These are phyloP conservation scores for Apiotrichum akiyoshidainum DNA, from an alignment of 1,284 basidiomycete species.

Conservation along the genomic window DNA sequence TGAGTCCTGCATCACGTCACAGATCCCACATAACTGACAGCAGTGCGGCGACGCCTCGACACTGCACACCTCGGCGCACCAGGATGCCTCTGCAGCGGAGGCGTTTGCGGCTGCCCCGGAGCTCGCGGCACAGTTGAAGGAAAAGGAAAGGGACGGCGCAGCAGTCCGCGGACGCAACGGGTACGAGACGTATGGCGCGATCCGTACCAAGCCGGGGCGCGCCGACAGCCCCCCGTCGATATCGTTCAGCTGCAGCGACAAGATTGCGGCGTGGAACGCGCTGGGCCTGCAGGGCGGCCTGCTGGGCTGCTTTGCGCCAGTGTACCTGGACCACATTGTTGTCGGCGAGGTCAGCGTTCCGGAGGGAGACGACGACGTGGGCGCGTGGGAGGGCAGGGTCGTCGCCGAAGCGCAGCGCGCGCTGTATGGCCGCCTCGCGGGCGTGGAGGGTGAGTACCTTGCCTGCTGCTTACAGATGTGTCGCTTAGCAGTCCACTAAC, in stretches of 20 bases:
- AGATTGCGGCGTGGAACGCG: slow-evolving; percentile 76
- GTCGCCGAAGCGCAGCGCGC: slow-evolving; percentile 59
- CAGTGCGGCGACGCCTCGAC: slow-evolving; percentile 88
- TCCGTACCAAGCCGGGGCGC: slow-evolving; percentile 84
- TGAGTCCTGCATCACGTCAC: slow-evolving; percentile 53
- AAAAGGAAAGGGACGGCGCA: not conserved
- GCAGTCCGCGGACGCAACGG: slow-evolving; percentile 72
- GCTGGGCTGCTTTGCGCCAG: slow-evolving; percentile 58
- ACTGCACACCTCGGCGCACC: slow-evolving; percentile 65
- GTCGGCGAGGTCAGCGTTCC: slow-evolving; percentile 63
- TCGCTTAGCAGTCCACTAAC: slow-evolving; percentile 19
- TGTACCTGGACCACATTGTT: slow-evolving; percentile 65
- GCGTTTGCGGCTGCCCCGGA: slow-evolving; percentile 43
- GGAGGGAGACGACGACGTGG: slow-evolving; percentile 28
- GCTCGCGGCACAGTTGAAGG: slow-evolving; percentile 18
- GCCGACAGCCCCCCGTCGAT: slow-evolving; percentile 74
- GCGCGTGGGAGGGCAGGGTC: slow-evolving; percentile 57
- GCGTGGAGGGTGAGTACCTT: slow-evolving; percentile 20
- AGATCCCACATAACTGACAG: too few relatives aligned
- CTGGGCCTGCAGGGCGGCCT: slow-evolving; percentile 82
- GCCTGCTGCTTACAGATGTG: too few relatives aligned
- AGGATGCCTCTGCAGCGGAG: slow-evolving; percentile 64
- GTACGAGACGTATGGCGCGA: slow-evolving; percentile 66
- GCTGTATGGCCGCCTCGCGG: slow-evolving; percentile 46
- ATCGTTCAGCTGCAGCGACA: slow-evolving; percentile 87